Base-by-base conservation (phyloP, 139 green algal genomes). In the Diplosphaera chodatii region DNA sequence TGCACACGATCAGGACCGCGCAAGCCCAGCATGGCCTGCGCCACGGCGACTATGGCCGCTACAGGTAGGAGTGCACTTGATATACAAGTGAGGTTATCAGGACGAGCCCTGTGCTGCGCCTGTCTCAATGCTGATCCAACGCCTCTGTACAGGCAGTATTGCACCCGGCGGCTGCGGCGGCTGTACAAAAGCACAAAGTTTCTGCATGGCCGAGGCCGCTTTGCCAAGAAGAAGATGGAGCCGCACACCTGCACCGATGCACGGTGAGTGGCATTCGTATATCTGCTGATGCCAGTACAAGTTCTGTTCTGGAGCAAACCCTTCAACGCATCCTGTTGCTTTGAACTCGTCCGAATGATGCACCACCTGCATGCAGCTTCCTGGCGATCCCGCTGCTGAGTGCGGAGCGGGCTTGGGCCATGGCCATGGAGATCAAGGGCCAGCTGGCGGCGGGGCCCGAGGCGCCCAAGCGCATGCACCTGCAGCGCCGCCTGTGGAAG, bases 361-460 rank as follows among this genome's bases (percentile, higher is more conserved):
- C 18, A 59, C 21, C 10, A 32, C 1, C 20, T 48, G 37, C 27
- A 0, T 68, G 40, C 86, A 97, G 92, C 75, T 80, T 92, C 70
- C 77, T 98, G 70, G 79, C 91, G 69, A 90, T 98, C 28, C 83
- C 85, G 20, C 80, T 98, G 30, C 87, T 95, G 55, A 81, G 55
- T 25, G 88, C 93, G 8, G 93, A 98, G 85, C 82, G 93, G 0
- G 87, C 84, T 13, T 98, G 93, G 93, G 78, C 83, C 0, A 85
- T 91, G 25, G 92, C 90, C 31, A 98, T 96, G 88, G 87, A 96
- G 68, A 74, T 98, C 0, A 98, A 97, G 78, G 82, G 88, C 31
- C 78, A 92, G 71, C 73, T 83, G 59, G 84, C 87, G 77, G 72
- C 78, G 34, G 69, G 70, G 48, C 29, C 71, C 6, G 64, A 73